Conservation (phyloP, 345 rosid species). For the Cardamine resedifolia region DNA sequence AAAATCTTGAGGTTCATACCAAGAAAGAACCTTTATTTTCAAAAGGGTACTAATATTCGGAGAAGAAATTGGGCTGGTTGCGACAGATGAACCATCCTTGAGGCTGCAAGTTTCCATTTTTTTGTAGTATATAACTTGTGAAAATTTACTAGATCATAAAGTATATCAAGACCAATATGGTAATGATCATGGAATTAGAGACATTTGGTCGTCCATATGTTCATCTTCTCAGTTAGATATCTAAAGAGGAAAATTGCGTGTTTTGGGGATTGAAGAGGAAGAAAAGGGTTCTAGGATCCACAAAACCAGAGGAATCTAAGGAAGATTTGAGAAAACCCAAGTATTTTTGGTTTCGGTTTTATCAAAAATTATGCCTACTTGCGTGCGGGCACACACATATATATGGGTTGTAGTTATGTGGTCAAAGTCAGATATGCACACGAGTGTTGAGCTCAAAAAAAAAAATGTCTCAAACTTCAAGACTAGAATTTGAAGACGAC, state of each 20-base stretch:
- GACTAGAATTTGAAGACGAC: neutral
- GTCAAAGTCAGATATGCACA: constrained; percentile 23
- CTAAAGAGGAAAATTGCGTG: constrained; percentile 3
- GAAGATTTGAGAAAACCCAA: neutral
- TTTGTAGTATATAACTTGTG: neutral
- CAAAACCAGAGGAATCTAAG: neutral
- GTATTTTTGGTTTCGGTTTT: neutral
- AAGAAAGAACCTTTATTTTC: constrained; percentile 68
- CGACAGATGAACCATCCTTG: constrained; percentile 45
- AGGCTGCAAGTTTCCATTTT: constrained; percentile 43
- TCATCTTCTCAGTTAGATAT: neutral
- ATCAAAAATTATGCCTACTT: constrained; percentile 8
- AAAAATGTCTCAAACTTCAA: constrained; percentile 10
- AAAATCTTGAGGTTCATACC: constrained; percentile 44
- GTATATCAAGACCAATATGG: neutral
- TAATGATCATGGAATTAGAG: neutral
- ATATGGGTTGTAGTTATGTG: neutral
- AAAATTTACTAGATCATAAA: neutral
- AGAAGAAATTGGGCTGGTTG: constrained; percentile 35
- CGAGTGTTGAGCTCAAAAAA: constrained; percentile 17
- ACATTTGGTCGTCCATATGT: neutral
- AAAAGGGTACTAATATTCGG: constrained; percentile 64
- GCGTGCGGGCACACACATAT: neutral
- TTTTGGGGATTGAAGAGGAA: constrained; percentile 20
- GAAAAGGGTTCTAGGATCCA: constrained; percentile 23